Conservation (phyloP, 2,329 filamentous ascomycete genomes). For the Zymoseptoria pseudotritici region DNA sequence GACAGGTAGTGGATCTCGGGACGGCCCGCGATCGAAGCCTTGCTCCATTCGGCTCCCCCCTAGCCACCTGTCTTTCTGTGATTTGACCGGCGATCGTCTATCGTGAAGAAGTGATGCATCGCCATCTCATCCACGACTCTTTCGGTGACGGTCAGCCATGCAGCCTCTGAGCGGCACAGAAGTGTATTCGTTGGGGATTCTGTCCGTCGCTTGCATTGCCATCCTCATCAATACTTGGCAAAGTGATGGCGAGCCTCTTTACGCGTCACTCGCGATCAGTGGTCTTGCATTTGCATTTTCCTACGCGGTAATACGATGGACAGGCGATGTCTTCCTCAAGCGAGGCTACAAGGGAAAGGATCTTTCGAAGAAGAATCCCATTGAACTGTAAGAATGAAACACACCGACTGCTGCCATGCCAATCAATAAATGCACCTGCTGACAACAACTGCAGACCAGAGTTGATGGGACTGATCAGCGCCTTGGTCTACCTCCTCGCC, state of each 20-base stretch:
- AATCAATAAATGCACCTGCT: constrained; percentile 7
- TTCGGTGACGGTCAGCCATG: constrained; percentile 11
- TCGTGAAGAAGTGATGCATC: background rate
- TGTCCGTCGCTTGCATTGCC: constrained; percentile 62
- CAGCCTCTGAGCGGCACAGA: constrained; percentile 45
- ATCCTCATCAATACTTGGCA: constrained; percentile 75
- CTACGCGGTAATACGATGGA: constrained; percentile 86
- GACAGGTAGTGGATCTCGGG: background rate
- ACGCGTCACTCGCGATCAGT: constrained; percentile 82
- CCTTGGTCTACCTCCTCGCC: constrained; percentile 80
- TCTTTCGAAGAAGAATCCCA: constrained; percentile 67
- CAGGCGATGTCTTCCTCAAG: constrained; percentile 79
- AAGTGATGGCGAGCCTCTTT: constrained; percentile 78
- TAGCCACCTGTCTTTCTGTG: background rate
- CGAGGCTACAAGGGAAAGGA: constrained; percentile 86
- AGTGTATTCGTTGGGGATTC: constrained; percentile 50
- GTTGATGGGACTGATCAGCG: constrained; percentile 91
- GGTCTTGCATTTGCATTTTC: constrained; percentile 72
- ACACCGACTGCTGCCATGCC: constrained; percentile 6
- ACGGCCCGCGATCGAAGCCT: background rate
- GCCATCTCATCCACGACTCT: background rate
- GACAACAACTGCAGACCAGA: constrained; percentile 56
- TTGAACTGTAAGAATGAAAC: constrained; percentile 57
- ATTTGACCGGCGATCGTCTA: background rate
- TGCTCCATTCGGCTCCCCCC: background rate